These are phyloP conservation scores for Monosporascus sp. DNA, from an alignment of 2,329 filamentous ascomycete genomes.

Conservation along the genomic window DNA sequence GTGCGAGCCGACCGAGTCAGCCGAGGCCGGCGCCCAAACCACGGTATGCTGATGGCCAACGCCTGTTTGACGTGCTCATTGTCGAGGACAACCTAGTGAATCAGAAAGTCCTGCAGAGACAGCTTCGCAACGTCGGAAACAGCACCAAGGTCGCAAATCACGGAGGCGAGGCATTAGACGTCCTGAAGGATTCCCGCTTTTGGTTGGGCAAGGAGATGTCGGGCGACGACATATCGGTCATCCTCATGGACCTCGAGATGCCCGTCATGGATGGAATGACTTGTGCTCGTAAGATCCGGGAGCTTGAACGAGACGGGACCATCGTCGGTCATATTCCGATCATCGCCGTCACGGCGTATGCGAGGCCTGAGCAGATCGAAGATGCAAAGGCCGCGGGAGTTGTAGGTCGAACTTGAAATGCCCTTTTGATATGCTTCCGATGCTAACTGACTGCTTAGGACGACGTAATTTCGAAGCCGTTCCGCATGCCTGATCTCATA, in stretches of 20 bases:
- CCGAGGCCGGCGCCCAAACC: constrained; percentile 12
- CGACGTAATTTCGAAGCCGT: constrained; percentile 75
- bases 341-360: constrained; percentile 80
- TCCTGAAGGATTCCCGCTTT: constrained; percentile 49
- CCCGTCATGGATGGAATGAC: constrained; percentile 78
- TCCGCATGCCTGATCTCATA: constrained; percentile 66
- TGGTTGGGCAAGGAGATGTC: constrained; percentile 45
- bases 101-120: constrained; percentile 57
- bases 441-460: constrained; percentile 41
- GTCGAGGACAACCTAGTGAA: constrained; percentile 67
- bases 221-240: constrained; percentile 55
- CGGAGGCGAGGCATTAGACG: constrained; percentile 56
- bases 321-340: constrained; percentile 66
- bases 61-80: constrained; percentile 52
- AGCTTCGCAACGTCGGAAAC: constrained; percentile 56
- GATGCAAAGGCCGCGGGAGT: constrained; percentile 69
- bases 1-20: constrained; percentile 3
- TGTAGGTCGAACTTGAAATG: constrained; percentile 39
- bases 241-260: constrained; percentile 81
- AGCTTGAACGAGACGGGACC: constrained; percentile 57
- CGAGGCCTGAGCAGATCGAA: constrained; percentile 66
- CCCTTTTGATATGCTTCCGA: neutral
- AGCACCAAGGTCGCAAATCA: constrained; percentile 60
- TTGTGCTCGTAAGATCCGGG: constrained; percentile 63
- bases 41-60: constrained; percentile 23